phyloP scores from a whole-genome alignment of 192 early-diverging fungal species.

The Coemansia sp. region DNA sequence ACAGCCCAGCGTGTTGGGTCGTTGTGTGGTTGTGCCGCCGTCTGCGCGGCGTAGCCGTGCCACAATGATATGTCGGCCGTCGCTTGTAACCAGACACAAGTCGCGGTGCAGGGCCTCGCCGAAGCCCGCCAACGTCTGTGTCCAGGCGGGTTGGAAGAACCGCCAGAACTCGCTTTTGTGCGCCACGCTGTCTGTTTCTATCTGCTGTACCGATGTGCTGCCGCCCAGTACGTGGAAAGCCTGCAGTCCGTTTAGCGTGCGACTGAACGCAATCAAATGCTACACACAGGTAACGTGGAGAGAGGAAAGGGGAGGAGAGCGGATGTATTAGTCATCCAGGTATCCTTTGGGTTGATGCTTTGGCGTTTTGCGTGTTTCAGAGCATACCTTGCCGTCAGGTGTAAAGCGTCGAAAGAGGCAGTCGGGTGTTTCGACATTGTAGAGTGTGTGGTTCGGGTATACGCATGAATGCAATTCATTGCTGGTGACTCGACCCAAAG shows the following conservation, averaged over 20 bases:
- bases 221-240: conserved; percentile 21
- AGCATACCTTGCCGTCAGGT: conserved; percentile 40
- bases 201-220: conserved; percentile 25
- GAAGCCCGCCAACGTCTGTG: conserved; percentile 23
- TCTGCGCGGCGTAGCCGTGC: conserved; percentile 21
- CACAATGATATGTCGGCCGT: conserved; percentile 28
- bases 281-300: conserved; percentile 1
- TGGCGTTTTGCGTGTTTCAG: no score
- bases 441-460: conserved; percentile 45
- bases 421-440: conserved; percentile 47
- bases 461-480: conserved; percentile 16
- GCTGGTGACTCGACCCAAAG: neutral
- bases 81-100: conserved; percentile 33
- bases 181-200: conserved; percentile 3
- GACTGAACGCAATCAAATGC: conserved; percentile 39
- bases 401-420: conserved; percentile 47
- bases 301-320: neutral
- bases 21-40: neutral
- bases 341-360: neutral
- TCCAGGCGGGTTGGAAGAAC: conserved; percentile 41
- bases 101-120: conserved; percentile 46
- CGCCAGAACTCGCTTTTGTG: conserved; percentile 42
- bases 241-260: conserved; percentile 36
- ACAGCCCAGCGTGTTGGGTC: conserved; percentile 27
- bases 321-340: conserved; percentile 2